These are phyloP conservation scores for Cyclotella distinguenda DNA, from an alignment of 108 stramenopile genomes.

Conservation along the genomic window DNA sequence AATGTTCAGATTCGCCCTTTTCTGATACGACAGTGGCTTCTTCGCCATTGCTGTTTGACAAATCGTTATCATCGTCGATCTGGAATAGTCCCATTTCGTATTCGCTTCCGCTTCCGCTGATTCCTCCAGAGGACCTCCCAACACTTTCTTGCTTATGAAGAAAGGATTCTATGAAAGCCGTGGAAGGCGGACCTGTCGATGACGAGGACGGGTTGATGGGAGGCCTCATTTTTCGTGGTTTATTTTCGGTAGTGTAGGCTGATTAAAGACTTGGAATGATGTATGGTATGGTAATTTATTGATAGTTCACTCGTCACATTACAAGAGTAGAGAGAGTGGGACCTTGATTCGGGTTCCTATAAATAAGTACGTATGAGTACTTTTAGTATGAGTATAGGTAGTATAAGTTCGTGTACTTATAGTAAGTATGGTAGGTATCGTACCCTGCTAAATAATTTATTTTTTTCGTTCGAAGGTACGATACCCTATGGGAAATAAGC, in stretches of 20 bases:
- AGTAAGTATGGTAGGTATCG: no score
- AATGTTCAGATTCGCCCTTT: background rate
- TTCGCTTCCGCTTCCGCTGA: constrained; percentile 6
- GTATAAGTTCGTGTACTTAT: no score
- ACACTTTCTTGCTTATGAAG: constrained; percentile 2
- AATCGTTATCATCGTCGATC: constrained; percentile 5
- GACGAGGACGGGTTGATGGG: background rate
- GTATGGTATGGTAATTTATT: no score
- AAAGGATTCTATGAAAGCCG: constrained; percentile 13
- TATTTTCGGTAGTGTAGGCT: background rate
- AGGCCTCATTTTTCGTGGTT: background rate
- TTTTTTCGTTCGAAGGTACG: no score
- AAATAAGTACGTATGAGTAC: no score
- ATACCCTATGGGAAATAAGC: no score
- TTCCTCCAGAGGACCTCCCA: background rate
- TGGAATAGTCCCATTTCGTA: constrained; percentile 1
- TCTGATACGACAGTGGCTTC: background rate
- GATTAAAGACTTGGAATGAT: no score
- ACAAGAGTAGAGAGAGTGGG: no score
- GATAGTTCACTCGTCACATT: no score
- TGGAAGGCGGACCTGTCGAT: background rate
- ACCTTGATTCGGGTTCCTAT: no score
- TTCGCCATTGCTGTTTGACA: background rate
- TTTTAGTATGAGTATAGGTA: no score
- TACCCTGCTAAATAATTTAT: no score